Conservation (phyloP, 2,329 filamentous ascomycete species). For the Fusarium zealandicum region DNA sequence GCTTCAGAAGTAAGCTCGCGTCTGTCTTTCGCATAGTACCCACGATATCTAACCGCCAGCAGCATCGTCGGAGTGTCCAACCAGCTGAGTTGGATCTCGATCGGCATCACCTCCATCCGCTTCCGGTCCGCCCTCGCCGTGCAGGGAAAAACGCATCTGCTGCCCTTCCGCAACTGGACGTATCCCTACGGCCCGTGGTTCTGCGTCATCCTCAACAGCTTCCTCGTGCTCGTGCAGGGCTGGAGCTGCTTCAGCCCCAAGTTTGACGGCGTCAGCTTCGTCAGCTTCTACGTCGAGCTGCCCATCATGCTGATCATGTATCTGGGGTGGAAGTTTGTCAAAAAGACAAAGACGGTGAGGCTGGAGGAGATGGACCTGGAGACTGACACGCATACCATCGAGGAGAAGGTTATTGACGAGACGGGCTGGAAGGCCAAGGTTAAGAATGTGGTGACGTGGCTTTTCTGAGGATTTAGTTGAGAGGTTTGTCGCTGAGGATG, state of each 20-base stretch:
- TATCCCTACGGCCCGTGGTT: constrained; percentile 68
- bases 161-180: constrained; percentile 72
- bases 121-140: constrained; percentile 64
- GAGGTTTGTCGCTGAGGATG: no score
- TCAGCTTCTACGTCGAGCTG: constrained; percentile 69
- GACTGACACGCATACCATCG: constrained; percentile 65
- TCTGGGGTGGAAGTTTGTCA: constrained; percentile 73
- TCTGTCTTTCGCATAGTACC: not conserved
- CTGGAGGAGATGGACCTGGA: constrained; percentile 69
- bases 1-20: constrained; percentile 64
- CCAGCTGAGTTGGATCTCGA: constrained; percentile 71
- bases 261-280: constrained; percentile 66
- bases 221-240: constrained; percentile 69
- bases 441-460: constrained; percentile 44
- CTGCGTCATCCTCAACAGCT: constrained; percentile 62
- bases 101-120: constrained; percentile 69
- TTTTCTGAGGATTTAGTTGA: constrained; percentile 45
- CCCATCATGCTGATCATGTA: constrained; percentile 70
- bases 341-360: constrained; percentile 65
- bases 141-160: constrained; percentile 66
- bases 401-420: constrained; percentile 37
- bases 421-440: constrained; percentile 57
- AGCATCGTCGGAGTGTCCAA: constrained; percentile 72
- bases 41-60: constrained; percentile 20
- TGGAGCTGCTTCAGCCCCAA: constrained; percentile 67